These are phyloP conservation scores for Moringa oleifera DNA, from an alignment of 345 rosid species.

Conservation along the genomic window DNA sequence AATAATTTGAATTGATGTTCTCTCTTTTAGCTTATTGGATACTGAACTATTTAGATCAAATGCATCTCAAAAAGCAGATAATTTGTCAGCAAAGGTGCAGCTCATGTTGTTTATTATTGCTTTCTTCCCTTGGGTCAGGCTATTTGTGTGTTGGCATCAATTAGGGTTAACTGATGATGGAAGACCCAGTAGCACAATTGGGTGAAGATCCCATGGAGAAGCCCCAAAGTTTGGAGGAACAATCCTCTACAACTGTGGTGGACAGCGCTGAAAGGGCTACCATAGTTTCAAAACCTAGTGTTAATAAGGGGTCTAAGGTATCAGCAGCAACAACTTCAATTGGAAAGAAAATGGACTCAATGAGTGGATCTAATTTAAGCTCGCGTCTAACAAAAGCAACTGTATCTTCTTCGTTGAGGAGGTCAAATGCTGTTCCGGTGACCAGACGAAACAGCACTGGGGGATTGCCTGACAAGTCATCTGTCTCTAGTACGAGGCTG, in stretches of 20 bases:
- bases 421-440: conserved; percentile 43
- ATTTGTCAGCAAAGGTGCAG: background rate
- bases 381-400: conserved; percentile 42
- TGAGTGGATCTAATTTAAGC: conserved; percentile 26
- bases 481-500: conserved; percentile 23
- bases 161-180: conserved; percentile 41
- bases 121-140: conserved; percentile 22
- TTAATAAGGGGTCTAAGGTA: conserved; percentile 32
- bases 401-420: conserved; percentile 34
- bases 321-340: conserved; percentile 39
- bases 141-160: conserved; percentile 11
- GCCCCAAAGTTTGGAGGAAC: conserved; percentile 29
- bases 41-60: background rate
- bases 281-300: conserved; percentile 32
- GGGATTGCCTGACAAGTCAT: conserved; percentile 55
- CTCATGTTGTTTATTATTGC: conserved; percentile 10
- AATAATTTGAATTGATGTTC: background rate
- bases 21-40: background rate
- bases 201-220: conserved; percentile 30
- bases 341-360: conserved; percentile 50
- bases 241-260: conserved; percentile 26
- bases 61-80: background rate
- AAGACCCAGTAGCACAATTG: conserved; percentile 38
- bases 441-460: conserved; percentile 86
- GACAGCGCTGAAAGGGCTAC: conserved; percentile 34